A percentile compares a stretch with the other conserved stretches of the same genome.
Conservation (phyloP, 768 basidiomycete genomes). For the Lactifluus piperatus region DNA sequence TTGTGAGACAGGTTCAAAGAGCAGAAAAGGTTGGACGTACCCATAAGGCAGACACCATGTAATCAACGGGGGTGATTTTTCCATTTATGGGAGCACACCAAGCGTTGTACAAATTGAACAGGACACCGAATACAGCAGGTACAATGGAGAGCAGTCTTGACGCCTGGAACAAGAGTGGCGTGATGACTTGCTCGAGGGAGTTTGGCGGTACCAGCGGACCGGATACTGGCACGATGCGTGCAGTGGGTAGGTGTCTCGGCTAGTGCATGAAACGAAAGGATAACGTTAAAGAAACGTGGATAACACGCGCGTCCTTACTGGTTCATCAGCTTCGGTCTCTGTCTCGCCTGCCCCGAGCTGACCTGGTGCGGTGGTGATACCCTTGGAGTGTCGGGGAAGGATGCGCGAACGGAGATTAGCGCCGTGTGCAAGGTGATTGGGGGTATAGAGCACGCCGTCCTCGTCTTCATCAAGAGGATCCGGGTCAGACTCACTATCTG, state of each 20-base stretch:
- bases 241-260: slow-evolving; percentile 61
- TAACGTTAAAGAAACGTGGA: background rate
- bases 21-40: slow-evolving; percentile 31
- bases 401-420: slow-evolving; percentile 16
- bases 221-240: slow-evolving; percentile 48
- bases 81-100: slow-evolving; percentile 35
- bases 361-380: slow-evolving; percentile 57
- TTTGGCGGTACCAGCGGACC: slow-evolving; percentile 42
- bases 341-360: slow-evolving; percentile 62
- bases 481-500: slow-evolving; percentile 15
- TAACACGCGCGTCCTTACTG: slow-evolving; percentile 40
- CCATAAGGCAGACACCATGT: slow-evolving; percentile 62
- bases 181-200: slow-evolving; percentile 38
- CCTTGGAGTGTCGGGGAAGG: slow-evolving; percentile 11
- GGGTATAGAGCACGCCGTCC: slow-evolving; percentile 10
- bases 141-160: slow-evolving; percentile 65
- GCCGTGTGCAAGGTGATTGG: slow-evolving; percentile 8
- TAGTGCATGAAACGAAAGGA: slow-evolving; percentile 21
- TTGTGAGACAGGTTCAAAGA: background rate
- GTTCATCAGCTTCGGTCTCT: slow-evolving; percentile 71
- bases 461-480: slow-evolving; percentile 11
- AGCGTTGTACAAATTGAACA: slow-evolving; percentile 52
- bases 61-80: slow-evolving; percentile 45
- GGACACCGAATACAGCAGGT: slow-evolving; percentile 57
- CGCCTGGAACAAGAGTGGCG: slow-evolving; percentile 58